Percentiles rank a stretch among this genome's conserved stretches.
Conservation (phyloP, 2,329 filamentous ascomycete genomes). For the Aspergillus ochraceus region DNA sequence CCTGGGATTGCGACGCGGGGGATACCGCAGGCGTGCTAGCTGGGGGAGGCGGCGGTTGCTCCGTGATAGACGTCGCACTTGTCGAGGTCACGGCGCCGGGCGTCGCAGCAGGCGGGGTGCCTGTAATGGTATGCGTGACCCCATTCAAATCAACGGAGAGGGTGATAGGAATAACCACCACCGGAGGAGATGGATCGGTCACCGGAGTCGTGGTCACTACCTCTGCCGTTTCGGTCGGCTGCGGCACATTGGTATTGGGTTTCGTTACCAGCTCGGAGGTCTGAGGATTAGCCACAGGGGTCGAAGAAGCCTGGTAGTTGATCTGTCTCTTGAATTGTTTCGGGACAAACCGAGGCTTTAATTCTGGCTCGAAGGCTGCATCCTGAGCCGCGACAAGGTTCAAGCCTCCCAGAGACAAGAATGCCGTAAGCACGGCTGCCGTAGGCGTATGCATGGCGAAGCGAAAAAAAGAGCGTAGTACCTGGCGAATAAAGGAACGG, state of each 20-base stretch:
- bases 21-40: not conserved
- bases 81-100: slow-evolving; percentile 15
- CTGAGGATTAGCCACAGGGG: slow-evolving; percentile 5
- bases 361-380: slow-evolving; percentile 22
- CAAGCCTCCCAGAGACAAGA: slow-evolving; percentile 34
- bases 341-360: slow-evolving; percentile 36
- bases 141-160: slow-evolving; percentile 24
- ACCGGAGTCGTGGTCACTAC: slow-evolving; percentile 1
- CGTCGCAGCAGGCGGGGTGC: slow-evolving; percentile 10
- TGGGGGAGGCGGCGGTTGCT: not conserved
- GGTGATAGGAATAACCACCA: slow-evolving; percentile 21
- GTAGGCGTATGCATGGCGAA: slow-evolving; percentile 32
- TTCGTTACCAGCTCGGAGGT: slow-evolving; percentile 1
- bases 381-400: slow-evolving; percentile 34
- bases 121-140: slow-evolving; percentile 25
- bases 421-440: slow-evolving; percentile 32
- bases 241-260: not conserved
- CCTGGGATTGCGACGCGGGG: not conserved
- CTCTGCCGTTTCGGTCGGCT: not conserved
- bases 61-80: slow-evolving; percentile 8
- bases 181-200: slow-evolving; percentile 8
- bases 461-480: slow-evolving; percentile 10
- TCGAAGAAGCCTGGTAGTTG: slow-evolving; percentile 6
- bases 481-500: slow-evolving; percentile 5
- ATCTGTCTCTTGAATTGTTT: slow-evolving; percentile 32